Evolutionary conservation across 106 monocot genomes (phyloP), one percentile per base, ranked within the genome.

Genomic region (Allium sativum): DNA sequence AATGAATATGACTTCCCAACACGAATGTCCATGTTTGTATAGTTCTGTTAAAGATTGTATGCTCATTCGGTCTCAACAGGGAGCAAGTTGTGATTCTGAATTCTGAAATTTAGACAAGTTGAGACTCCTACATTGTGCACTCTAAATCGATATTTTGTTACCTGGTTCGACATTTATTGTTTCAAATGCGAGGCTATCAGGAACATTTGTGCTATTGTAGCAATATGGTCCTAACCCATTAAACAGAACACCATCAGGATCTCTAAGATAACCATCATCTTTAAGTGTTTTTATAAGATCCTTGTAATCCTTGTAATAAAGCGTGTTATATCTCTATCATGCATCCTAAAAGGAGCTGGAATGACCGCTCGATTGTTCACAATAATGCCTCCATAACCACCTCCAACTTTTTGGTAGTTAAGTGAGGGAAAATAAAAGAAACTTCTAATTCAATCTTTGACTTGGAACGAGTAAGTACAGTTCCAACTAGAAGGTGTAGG

Each of bases 61-160:
- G 91, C 90, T 13, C 96, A 91, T 74, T 98, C 96, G 10, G 96
- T 91, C 71, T 98, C 96, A 13, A 98, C 96, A 41, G 91, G 84
- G 15, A 98, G 73, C 67, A 98, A 62, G 67, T 91, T 98, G 65
- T 96, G 96, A 66, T 87, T 87, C 63, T 98, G 96, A 40, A 91
- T 91, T 69, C 91, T 77, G 71, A 98, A 98, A 70, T 98, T 98
- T 48, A 98, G 64, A 56, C 84, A 84, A 47, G 91, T 82, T 42
- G 87, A 81, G 56, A 91, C 78, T 53, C 96, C 96, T 44, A 76
- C 82, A 72, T 98, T 91, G 69, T 98, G 96, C 12, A 98, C 91
- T 44, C 91, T 70, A 42, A 98, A 62, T 10, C 96, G 71, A 54
- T 98, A 98, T 42, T 7, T 42, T 11, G 42, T 72, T 55, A 90